Conservation (phyloP, 257 asterid species). For the Forsythia viridissima region DNA sequence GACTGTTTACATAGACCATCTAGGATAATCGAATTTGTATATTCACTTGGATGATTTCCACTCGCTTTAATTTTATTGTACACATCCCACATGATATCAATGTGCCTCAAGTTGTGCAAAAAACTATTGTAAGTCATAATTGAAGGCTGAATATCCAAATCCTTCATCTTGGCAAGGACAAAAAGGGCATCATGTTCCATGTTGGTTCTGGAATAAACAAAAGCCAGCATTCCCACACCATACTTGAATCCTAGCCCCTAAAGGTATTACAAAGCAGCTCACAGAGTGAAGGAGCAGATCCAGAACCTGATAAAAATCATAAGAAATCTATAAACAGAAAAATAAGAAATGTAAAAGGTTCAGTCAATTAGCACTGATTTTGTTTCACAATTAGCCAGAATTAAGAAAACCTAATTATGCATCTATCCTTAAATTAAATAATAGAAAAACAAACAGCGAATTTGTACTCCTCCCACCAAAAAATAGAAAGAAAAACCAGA, state of each 20-base stretch:
- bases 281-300: conserved; percentile 67
- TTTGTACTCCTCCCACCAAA: no score
- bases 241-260: conserved; percentile 43
- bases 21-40: conserved; percentile 60
- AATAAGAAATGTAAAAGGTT: conserved; percentile 12
- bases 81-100: conserved; percentile 56
- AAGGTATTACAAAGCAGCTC: conserved; percentile 59
- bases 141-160: conserved; percentile 55
- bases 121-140: conserved; percentile 60
- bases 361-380: neutral
- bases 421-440: no score
- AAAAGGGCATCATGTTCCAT: conserved; percentile 73
- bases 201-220: conserved; percentile 51
- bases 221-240: conserved; percentile 77
- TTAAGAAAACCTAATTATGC: neutral
- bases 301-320: conserved; percentile 67
- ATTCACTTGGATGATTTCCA: conserved; percentile 46
- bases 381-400: neutral
- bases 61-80: conserved; percentile 48
- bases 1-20: conserved; percentile 73
- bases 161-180: conserved; percentile 69
- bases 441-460: no score
- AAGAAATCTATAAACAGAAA: conserved; percentile 45
- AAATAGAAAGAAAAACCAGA: no score
- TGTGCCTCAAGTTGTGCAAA: conserved; percentile 57